phyloP scores from a whole-genome alignment of 345 rosid species.

The Aquilaria yunnanensis region DNA sequence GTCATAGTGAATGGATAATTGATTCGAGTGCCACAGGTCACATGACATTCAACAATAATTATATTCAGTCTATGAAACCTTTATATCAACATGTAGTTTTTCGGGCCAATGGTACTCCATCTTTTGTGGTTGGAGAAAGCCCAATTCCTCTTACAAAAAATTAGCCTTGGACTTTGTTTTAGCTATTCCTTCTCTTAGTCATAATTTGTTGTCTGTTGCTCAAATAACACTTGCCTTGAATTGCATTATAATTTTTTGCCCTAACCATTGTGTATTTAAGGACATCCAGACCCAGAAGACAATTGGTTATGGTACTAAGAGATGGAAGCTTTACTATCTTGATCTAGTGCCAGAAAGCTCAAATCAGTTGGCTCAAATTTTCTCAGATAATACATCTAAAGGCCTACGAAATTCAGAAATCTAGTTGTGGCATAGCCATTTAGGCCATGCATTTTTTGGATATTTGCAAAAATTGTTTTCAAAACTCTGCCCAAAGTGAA shows the following conservation, averaged over 20 bases:
- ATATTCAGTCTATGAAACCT: background rate
- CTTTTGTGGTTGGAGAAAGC: background rate
- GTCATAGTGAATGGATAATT: conserved; percentile 12
- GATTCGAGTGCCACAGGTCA: conserved; percentile 5
- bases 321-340: background rate
- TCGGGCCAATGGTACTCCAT: background rate
- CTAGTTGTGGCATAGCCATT: background rate
- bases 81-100: no score
- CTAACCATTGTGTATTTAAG: conserved; percentile 10
- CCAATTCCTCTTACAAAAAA: background rate
- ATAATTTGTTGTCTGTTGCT: background rate
- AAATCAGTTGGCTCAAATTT: background rate
- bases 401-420: background rate
- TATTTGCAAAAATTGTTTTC: background rate
- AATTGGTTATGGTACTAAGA: background rate
- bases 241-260: conserved; percentile 6
- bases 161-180: background rate
- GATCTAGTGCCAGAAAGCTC: background rate
- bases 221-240: background rate
- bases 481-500: background rate
- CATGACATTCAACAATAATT: conserved; percentile 3
- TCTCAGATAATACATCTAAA: background rate
- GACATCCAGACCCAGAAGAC: background rate
- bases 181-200: background rate
- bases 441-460: background rate